Percentiles rank a stretch among this genome's conserved stretches.
These are phyloP conservation scores for Aspergillus piperis DNA, from an alignment of 2,329 filamentous ascomycete genomes.

Conservation along the genomic window DNA sequence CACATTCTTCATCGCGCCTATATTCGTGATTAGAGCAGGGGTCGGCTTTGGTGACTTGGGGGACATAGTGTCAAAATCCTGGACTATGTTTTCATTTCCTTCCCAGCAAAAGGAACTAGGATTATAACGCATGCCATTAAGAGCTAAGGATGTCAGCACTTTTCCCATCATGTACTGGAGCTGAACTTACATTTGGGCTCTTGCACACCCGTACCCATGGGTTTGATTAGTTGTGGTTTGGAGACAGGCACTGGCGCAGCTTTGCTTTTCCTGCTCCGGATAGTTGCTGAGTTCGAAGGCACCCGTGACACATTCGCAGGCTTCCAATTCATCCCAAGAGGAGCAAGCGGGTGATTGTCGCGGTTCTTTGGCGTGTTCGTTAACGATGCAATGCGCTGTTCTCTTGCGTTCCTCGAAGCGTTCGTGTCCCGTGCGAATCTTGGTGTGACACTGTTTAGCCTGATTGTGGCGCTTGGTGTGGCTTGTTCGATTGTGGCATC, in stretches of 20 bases:
- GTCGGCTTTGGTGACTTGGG: slow-evolving; percentile 47
- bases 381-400: slow-evolving; percentile 57
- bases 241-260: slow-evolving; percentile 34
- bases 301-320: slow-evolving; percentile 54
- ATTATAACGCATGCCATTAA: slow-evolving; percentile 97
- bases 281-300: slow-evolving; percentile 52
- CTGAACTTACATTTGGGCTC: slow-evolving; percentile 73
- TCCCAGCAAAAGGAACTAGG: slow-evolving; percentile 86
- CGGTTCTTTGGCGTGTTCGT: slow-evolving; percentile 39
- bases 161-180: neutral
- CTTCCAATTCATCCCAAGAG: slow-evolving; percentile 62
- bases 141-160: slow-evolving; percentile 53
- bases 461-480: slow-evolving; percentile 60
- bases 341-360: slow-evolving; percentile 49
- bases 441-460: slow-evolving; percentile 54
- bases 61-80: slow-evolving; percentile 68
- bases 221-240: slow-evolving; percentile 88
- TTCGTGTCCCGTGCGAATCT: slow-evolving; percentile 68
- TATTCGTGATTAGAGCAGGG: slow-evolving; percentile 82
- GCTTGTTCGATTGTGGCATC: slow-evolving; percentile 53
- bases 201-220: slow-evolving; percentile 70
- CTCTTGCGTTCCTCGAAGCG: slow-evolving; percentile 65
- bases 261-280: slow-evolving; percentile 48
- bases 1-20: slow-evolving; percentile 79
- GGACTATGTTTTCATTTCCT: slow-evolving; percentile 86